Evolutionary conservation across 73 alveolate species (phyloP).

Genomic region (Paraurostyla sp.): DNA sequence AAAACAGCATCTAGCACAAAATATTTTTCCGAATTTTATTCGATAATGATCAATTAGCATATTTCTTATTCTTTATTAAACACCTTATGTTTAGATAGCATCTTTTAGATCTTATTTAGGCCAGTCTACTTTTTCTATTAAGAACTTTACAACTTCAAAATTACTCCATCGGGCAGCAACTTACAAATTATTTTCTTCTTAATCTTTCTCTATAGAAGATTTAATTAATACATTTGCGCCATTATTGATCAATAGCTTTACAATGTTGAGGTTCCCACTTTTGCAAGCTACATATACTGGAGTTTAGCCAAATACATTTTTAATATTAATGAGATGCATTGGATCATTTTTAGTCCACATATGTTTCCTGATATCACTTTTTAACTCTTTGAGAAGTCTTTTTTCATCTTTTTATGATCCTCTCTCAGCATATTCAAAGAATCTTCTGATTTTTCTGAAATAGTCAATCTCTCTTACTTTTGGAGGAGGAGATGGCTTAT

Average conservation of each 20-base stretch:
- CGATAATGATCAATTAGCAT: not conserved
- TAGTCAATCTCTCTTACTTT: conserved; percentile 48
- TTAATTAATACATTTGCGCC: conserved; percentile 75
- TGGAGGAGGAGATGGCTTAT: not conserved
- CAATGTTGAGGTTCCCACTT: conserved; percentile 73
- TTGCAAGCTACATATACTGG: conserved; percentile 84
- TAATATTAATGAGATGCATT: conserved; percentile 33
- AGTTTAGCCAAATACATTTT: conserved; percentile 57
- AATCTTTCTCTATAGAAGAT: conserved; percentile 32
- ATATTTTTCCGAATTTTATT: not conserved
- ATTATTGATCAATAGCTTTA: conserved; percentile 49
- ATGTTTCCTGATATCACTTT: conserved; percentile 40
- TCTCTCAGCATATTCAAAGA: conserved; percentile 1
- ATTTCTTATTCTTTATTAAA: not conserved
- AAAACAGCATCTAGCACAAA: conserved; percentile 21
- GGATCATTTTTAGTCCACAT: conserved; percentile 22
- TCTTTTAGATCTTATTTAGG: conserved; percentile 26
- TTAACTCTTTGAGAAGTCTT: not conserved
- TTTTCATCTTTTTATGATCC: conserved; percentile 32
- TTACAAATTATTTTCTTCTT: conserved; percentile 63
- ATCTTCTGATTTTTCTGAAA: conserved; percentile 16
- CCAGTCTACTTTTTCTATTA: conserved; percentile 23
- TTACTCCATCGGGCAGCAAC: conserved; percentile 80
- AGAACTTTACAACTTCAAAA: conserved; percentile 12
- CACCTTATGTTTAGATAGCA: not conserved